Evolutionary conservation across 345 rosid genomes (phyloP).

Genomic region (Lumnitzera littorea): DNA sequence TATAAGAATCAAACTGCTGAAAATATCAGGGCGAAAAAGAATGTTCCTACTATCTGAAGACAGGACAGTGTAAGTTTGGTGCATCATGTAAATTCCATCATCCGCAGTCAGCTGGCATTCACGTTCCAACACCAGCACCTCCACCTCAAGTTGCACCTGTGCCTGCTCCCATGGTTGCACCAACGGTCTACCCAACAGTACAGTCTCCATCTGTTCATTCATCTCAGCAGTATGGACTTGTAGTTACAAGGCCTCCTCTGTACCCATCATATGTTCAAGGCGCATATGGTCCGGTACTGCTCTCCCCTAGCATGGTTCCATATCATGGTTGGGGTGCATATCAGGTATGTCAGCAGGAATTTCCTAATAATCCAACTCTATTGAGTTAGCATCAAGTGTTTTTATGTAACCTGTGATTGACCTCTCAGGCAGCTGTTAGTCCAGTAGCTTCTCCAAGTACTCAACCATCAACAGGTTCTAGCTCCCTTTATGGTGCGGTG

Average conservation of each 20-base stretch:
- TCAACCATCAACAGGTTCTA: constrained; percentile 48
- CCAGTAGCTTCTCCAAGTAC: constrained; percentile 45
- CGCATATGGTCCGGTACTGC: constrained; percentile 65
- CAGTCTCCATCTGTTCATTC: constrained; percentile 59
- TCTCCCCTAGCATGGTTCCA: constrained; percentile 68
- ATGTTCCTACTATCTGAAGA: constrained; percentile 82
- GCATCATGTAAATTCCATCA: constrained; percentile 84
- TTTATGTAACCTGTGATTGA: no score
- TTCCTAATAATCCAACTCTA: neutral
- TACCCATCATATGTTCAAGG: constrained; percentile 60
- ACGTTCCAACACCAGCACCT: constrained; percentile 41
- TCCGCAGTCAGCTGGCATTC: constrained; percentile 56
- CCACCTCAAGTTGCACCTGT: constrained; percentile 36
- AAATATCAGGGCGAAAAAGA: constrained; percentile 77
- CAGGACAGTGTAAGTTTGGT: constrained; percentile 91
- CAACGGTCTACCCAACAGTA: constrained; percentile 37
- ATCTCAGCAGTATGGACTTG: constrained; percentile 65
- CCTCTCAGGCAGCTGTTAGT: constrained; percentile 48
- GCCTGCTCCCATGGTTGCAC: constrained; percentile 30
- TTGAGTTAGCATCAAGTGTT: no score
- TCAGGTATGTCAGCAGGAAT: constrained; percentile 38
- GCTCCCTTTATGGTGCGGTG: constrained; percentile 49
- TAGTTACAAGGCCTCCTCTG: constrained; percentile 70
- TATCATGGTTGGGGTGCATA: constrained; percentile 69
- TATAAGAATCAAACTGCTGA: neutral